Evolutionary conservation across 2,329 filamentous ascomycete species (phyloP).

Genomic region (Fusarium marasasianum): DNA sequence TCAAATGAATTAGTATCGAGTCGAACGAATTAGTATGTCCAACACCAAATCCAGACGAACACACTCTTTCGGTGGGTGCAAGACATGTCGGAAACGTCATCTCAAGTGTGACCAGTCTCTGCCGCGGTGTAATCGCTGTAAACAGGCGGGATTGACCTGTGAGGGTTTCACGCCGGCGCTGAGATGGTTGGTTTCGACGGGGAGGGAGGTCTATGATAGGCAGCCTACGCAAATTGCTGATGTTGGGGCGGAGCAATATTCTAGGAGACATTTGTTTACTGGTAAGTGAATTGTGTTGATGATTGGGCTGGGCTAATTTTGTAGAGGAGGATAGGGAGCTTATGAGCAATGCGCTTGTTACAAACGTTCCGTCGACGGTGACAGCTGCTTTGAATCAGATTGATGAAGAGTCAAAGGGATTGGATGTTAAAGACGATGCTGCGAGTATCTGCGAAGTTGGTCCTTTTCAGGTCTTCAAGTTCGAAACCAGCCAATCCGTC

Average conservation of each 20-base stretch:
- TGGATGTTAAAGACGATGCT: neutral
- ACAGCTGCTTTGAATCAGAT: slow-evolving; percentile 29
- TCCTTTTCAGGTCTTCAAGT: slow-evolving; percentile 33
- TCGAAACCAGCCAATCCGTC: neutral
- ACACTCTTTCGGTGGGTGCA: slow-evolving; percentile 37
- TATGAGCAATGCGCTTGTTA: slow-evolving; percentile 30
- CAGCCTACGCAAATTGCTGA: slow-evolving; percentile 21
- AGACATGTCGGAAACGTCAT: slow-evolving; percentile 37
- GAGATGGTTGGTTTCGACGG: slow-evolving; percentile 32
- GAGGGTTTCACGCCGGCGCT: slow-evolving; percentile 34
- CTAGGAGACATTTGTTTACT: slow-evolving; percentile 33
- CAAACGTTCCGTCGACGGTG: slow-evolving; percentile 19
- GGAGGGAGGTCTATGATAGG: slow-evolving; percentile 27
- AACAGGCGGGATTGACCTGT: slow-evolving; percentile 23
- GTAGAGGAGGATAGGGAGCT: slow-evolving; percentile 23
- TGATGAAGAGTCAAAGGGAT: slow-evolving; percentile 28
- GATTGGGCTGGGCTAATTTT: neutral
- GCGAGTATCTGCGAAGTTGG: slow-evolving; percentile 9
- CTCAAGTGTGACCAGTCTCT: slow-evolving; percentile 35
- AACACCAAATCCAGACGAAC: slow-evolving; percentile 29
- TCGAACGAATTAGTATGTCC: slow-evolving; percentile 4
- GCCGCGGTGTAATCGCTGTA: slow-evolving; percentile 30
- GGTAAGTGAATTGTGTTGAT: neutral
- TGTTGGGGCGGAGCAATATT: slow-evolving; percentile 20
- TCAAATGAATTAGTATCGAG: neutral